Evolutionary conservation across 1,139 yeast species (phyloP), one percentile per base, ranked within the genome.

Genomic region (Zygoascus meyerae): DNA sequence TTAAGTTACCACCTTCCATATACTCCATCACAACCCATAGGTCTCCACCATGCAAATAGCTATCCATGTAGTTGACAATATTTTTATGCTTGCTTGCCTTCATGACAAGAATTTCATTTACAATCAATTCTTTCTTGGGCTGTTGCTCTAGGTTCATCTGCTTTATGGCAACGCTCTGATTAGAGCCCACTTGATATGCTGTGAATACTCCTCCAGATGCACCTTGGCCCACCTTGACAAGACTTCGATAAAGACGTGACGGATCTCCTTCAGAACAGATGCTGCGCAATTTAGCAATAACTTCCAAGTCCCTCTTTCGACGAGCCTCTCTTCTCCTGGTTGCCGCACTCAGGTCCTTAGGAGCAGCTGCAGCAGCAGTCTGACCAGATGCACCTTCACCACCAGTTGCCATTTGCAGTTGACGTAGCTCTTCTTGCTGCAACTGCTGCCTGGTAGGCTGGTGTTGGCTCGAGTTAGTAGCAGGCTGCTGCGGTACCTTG

Each of bases 11-110:
- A 52, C 97, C 98, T 65, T 90, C 96, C 97, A 92, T 90, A 63
- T 86, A 90, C 67, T 90, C 97, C 98, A 92, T 92, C 16, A 90
- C 79, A 12, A 92, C 97, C 97, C 97, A 92, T 50, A 92, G 72
- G 56, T 87, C 74, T 34, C 80, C 75, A 48, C 78, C 78, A 44
- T 62, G 59, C 52, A 92, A 71, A 62, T 82, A 92, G 1, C 95
- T 86, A 63, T 92, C 97, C 52, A 92, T 75, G 65, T 84, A 92
- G 64, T 90, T 92, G 51, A 92, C 98, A 65, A 92, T 90, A 63
- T 92, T 92, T 52, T 83, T 81, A 67, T 92, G 97, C 58, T 81
- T 84, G 46, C 92, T 81, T 56, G 89, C 95, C 65, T 86, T 86
- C 98, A 92, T 92, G 35, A 92, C 97, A 57, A 89, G 69, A 53